phyloP scores from a whole-genome alignment of 495 filamentous ascomycete species.

The Tricharina praecox region DNA sequence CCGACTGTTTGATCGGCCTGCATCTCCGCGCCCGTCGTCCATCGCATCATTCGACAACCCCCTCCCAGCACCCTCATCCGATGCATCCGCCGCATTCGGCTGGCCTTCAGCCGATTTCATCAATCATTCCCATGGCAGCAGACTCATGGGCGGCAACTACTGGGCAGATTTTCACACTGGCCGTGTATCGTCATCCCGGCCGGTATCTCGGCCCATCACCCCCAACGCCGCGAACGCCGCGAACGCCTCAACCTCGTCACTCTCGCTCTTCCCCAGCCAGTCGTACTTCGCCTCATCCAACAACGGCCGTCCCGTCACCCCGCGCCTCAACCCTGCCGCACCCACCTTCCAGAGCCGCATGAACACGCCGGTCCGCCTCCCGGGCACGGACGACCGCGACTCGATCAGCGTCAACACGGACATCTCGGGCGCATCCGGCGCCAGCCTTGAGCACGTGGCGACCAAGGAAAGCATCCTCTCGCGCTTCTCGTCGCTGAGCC shows the following conservation, averaged over 20 bases:
- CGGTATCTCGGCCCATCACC: slow-evolving; percentile 17
- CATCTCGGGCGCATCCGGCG: slow-evolving; percentile 2
- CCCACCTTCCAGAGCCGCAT: slow-evolving; percentile 20
- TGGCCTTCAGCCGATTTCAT: slow-evolving; percentile 40
- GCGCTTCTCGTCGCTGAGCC: slow-evolving; percentile 15
- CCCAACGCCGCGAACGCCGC: too few species aligned
- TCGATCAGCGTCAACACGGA: slow-evolving; percentile 20
- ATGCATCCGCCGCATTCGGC: slow-evolving; percentile 47
- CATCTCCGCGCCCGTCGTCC: slow-evolving; percentile 60
- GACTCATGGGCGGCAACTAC: slow-evolving; percentile 29
- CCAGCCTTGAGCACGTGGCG: slow-evolving; percentile 9
- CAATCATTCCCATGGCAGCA: slow-evolving; percentile 30
- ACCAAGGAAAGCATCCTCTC: slow-evolving; percentile 19
- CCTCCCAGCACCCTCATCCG: slow-evolving; percentile 63
- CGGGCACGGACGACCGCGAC: slow-evolving; percentile 3
- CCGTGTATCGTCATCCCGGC: slow-evolving; percentile 3
- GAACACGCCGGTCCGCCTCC: not conserved
- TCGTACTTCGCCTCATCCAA: slow-evolving; percentile 1
- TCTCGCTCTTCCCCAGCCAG: not conserved
- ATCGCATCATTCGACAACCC: slow-evolving; percentile 57
- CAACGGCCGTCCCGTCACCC: slow-evolving; percentile 10
- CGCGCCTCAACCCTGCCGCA: slow-evolving; percentile 24
- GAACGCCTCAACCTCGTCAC: slow-evolving; percentile 8
- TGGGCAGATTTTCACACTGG: slow-evolving; percentile 32
- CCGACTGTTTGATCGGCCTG: slow-evolving; percentile 39